A percentile compares a stretch with the other conserved stretches of the same genome.
Conservation (phyloP, 768 basidiomycete species). For the Russula griseocarnosa region DNA sequence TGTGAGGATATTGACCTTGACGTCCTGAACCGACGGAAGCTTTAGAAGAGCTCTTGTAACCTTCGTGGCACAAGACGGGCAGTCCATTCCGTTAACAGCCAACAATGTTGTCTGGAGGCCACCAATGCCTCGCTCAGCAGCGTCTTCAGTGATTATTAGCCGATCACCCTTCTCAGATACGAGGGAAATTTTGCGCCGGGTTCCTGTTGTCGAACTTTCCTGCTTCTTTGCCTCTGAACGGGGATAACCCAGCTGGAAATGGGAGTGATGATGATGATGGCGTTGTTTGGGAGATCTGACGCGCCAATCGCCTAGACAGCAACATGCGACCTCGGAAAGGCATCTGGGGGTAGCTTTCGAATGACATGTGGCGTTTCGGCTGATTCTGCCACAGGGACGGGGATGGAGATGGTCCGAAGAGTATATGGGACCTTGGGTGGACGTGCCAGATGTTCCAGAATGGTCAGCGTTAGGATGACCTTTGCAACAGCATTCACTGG, state of each 20-base stretch:
- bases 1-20: conserved; percentile 22
- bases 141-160: background rate
- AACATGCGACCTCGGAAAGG: too few relatives aligned
- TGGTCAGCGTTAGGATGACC: background rate
- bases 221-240: background rate
- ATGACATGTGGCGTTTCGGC: conserved; percentile 1
- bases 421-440: background rate
- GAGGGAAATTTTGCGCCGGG: background rate
- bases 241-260: background rate
- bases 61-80: conserved; percentile 20
- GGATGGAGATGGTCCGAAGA: background rate
- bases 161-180: background rate
- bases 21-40: conserved; percentile 23
- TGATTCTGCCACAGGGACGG: background rate
- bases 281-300: background rate
- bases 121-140: conserved; percentile 12
- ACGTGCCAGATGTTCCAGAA: background rate
- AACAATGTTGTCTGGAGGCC: conserved; percentile 1
- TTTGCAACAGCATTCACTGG: background rate
- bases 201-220: background rate
- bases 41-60: conserved; percentile 17
- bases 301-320: too few relatives aligned
- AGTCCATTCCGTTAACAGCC: conserved; percentile 25
- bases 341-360: background rate
- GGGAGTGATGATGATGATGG: conserved; percentile 1